phyloP scores from a whole-genome alignment of 306 rosid species.

The Quercus parvula region DNA sequence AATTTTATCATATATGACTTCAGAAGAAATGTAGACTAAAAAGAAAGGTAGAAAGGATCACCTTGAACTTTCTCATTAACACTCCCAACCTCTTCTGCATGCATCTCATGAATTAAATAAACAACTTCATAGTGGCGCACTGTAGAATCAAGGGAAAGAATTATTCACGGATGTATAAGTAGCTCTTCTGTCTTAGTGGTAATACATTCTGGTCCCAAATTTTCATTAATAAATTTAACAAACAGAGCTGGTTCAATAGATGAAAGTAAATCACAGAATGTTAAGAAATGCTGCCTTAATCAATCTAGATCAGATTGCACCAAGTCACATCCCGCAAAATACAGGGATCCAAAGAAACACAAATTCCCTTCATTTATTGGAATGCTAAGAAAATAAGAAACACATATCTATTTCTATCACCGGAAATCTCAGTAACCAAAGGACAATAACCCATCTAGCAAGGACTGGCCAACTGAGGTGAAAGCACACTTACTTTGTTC shows the following conservation, averaged over 20 bases:
- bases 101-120: constrained; percentile 80
- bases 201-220: not conserved
- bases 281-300: not conserved
- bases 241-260: not conserved
- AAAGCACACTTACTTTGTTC: constrained; percentile 57
- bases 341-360: not conserved
- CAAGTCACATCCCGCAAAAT: not conserved
- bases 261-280: not conserved
- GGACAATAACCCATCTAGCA: constrained; percentile 1
- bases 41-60: constrained; percentile 16
- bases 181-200: not conserved
- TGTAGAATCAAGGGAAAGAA: constrained; percentile 33
- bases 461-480: constrained; percentile 10
- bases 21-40: not conserved
- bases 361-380: not conserved
- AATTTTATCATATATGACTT: not conserved
- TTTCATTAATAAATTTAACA: not conserved
- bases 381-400: not conserved
- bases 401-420: not conserved
- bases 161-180: not conserved
- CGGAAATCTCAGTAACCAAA: not conserved
- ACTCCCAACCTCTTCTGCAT: constrained; percentile 66
- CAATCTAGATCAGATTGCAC: not conserved
- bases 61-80: constrained; percentile 80
- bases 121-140: constrained; percentile 94